Conservation (phyloP, 202 grass and related monocot genomes). For the Carex arenaria region DNA sequence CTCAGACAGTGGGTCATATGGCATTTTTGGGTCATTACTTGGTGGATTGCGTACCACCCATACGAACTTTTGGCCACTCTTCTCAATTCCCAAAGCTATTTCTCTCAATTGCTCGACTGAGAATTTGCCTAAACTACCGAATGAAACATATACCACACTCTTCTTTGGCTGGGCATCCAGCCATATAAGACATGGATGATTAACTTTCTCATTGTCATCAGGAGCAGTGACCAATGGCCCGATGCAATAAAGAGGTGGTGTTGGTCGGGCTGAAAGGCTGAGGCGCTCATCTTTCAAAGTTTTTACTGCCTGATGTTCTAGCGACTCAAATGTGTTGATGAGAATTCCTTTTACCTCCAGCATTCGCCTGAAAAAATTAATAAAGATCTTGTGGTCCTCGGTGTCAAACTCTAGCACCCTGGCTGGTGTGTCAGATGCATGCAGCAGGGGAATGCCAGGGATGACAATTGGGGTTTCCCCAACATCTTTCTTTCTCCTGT, state of each 20-base stretch:
- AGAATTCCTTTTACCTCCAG: slow-evolving; percentile 30
- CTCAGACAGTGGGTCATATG: slow-evolving; percentile 22
- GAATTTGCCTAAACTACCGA: slow-evolving; percentile 42
- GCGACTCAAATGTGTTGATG: slow-evolving; percentile 55
- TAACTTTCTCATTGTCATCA: neutral
- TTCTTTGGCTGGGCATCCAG: slow-evolving; percentile 44
- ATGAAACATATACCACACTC: slow-evolving; percentile 60
- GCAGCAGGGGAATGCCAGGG: slow-evolving; percentile 40
- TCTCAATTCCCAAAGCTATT: slow-evolving; percentile 37
- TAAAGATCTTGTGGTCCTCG: neutral
- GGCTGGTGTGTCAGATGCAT: slow-evolving; percentile 26
- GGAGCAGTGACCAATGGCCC: slow-evolving; percentile 35
- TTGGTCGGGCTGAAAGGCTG: slow-evolving; percentile 13
- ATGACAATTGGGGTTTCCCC: slow-evolving; percentile 21
- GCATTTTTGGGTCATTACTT: slow-evolving; percentile 18
- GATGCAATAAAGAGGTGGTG: slow-evolving; percentile 43
- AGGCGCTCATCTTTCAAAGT: slow-evolving; percentile 23
- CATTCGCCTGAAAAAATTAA: slow-evolving; percentile 15
- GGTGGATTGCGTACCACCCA: slow-evolving; percentile 50
- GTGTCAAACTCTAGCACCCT: slow-evolving; percentile 8
- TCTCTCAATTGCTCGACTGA: slow-evolving; percentile 35
- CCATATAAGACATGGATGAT: slow-evolving; percentile 51
- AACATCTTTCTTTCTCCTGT: neutral
- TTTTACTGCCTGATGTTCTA: slow-evolving; percentile 29
- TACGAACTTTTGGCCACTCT: slow-evolving; percentile 42